Evolutionary conservation across 257 asterid genomes (phyloP), one percentile per base, ranked within the genome.

Genomic region (Galeopsis tetrahit): DNA sequence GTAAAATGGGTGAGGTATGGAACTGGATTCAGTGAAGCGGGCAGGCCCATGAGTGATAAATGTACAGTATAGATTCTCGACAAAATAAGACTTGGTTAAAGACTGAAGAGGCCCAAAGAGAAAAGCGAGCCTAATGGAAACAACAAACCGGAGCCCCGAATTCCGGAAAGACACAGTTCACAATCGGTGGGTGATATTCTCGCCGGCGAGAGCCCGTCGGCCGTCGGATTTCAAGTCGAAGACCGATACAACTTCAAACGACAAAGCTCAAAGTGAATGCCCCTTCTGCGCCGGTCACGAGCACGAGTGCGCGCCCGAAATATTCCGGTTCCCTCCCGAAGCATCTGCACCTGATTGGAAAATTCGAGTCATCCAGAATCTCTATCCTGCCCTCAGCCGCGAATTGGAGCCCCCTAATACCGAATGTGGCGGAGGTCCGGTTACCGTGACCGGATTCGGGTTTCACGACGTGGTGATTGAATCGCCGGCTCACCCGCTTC

Each of bases 401-500:
- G 89, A 86, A 14, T 14, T 85, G 66, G 82, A 72, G 5, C 75
- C 75, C 34, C 62, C 55, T 1, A 63, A 6, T 48, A 61, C 4
- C 13, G 75, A 65, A 10, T 48, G 63, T 38, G 69, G 48, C 58
- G 87, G 82, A 10, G 91, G 80, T 28, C 72, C 46, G 71, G 76
- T 74, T 61, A 31, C 79, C 57, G 75, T 86, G 2, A 34, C 81
- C 69, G 99, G 99, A 15, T 85, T 88, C 77, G 98, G 99, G 63
- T 94, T 90, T 73, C 99, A 91, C 73, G 99, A 94, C 59, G 99
- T 94, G 63, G 97, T 94, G 74, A 94, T 94, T 49, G 99, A 94
- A 76, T 82, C 93, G 15, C 97, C 99, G 80, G 57, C 77, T 56
- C 98, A 94, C 77, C 84, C 92, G 34, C 66, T 91, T 73, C 91